Conservation (phyloP, 768 basidiomycete genomes). For the Mycena belliarum region DNA sequence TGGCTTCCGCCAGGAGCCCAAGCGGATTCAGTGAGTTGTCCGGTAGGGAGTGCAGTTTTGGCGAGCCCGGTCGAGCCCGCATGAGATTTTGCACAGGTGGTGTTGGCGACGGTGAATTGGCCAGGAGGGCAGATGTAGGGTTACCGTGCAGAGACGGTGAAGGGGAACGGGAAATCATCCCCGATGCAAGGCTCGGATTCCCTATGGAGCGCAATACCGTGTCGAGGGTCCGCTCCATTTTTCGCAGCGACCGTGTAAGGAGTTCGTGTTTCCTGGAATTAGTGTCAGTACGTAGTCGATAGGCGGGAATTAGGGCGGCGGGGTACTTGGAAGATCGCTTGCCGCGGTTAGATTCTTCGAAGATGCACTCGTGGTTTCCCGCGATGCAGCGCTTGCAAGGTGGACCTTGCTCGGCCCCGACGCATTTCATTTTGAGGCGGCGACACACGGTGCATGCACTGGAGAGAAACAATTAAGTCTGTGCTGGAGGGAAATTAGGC, state of each 20-base stretch:
- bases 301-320: conserved; percentile 12
- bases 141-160: conserved; percentile 62
- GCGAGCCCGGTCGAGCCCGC: conserved; percentile 56
- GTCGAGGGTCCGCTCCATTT: conserved; percentile 93
- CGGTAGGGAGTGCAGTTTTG: conserved; percentile 87
- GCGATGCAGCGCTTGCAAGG: conserved; percentile 86
- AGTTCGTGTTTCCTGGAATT: conserved; percentile 77
- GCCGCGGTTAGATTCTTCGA: conserved; percentile 95
- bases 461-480: conserved; percentile 8
- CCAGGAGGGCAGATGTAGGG: conserved; percentile 59
- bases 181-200: conserved; percentile 76
- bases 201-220: conserved; percentile 88
- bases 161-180: conserved; percentile 80
- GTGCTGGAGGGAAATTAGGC: background rate
- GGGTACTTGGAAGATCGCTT: conserved; percentile 80
- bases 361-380: conserved; percentile 88
- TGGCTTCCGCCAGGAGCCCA: conserved; percentile 89
- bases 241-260: conserved; percentile 76
- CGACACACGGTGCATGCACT: conserved; percentile 93
- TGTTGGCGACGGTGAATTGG: conserved; percentile 50
- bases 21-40: conserved; percentile 93
- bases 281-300: conserved; percentile 29
- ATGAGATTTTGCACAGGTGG: conserved; percentile 33
- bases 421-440: conserved; percentile 92
- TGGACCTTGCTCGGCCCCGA: conserved; percentile 86